These are phyloP conservation scores for Onygenales sp. DNA, from an alignment of 2,329 filamentous ascomycete species.

Conservation along the genomic window DNA sequence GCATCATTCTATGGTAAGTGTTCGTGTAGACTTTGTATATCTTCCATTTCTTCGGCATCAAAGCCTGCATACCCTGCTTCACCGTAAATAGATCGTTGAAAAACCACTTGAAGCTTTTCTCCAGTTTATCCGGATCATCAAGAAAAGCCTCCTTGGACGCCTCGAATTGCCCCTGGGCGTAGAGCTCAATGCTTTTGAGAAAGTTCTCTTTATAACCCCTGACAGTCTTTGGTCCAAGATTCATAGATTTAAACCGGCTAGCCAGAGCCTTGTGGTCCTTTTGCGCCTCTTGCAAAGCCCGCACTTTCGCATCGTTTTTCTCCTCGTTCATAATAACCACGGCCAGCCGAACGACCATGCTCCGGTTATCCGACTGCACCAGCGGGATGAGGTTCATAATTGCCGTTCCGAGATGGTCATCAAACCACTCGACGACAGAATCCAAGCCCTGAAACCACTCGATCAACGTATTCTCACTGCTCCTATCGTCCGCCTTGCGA, in stretches of 20 bases:
- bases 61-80: constrained; percentile 77
- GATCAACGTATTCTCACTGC: constrained; percentile 70
- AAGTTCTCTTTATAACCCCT: constrained; percentile 98
- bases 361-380: constrained; percentile 76
- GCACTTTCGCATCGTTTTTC: constrained; percentile 85
- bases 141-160: constrained; percentile 65
- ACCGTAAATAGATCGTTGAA: constrained; percentile 97
- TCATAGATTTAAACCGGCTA: constrained; percentile 87
- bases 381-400: constrained; percentile 85
- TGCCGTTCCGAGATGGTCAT: constrained; percentile 82
- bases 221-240: constrained; percentile 81
- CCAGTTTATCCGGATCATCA: constrained; percentile 70
- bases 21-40: constrained; percentile 83
- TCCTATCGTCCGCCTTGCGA: constrained; percentile 60
- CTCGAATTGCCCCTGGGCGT: constrained; percentile 65
- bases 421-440: constrained; percentile 84
- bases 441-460: constrained; percentile 86
- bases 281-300: constrained; percentile 86
- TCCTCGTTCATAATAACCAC: constrained; percentile 93
- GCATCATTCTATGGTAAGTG: constrained; percentile 92
- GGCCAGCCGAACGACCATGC: constrained; percentile 81
- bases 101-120: constrained; percentile 88
- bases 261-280: constrained; percentile 94
- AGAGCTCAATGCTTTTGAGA: constrained; percentile 64
- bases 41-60: constrained; percentile 96